Conservation (phyloP, 2,329 filamentous ascomycete species). For the Rhinocladiella similis region DNA sequence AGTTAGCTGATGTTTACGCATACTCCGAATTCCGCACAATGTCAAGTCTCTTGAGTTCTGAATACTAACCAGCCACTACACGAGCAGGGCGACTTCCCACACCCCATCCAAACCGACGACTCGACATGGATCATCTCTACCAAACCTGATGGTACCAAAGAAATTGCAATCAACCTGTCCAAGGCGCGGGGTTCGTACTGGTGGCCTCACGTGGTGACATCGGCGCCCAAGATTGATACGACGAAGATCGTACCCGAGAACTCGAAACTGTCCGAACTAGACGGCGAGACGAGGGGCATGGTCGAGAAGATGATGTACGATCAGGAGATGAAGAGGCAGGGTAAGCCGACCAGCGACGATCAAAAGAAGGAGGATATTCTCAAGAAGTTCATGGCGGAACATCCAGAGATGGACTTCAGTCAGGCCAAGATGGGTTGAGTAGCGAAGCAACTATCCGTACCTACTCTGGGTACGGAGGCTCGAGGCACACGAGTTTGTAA, state of each 20-base stretch:
- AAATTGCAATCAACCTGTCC: constrained; percentile 86
- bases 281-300: constrained; percentile 93
- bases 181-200: constrained; percentile 97
- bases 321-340: constrained; percentile 93
- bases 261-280: constrained; percentile 85
- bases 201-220: constrained; percentile 91
- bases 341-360: constrained; percentile 87
- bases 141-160: constrained; percentile 62
- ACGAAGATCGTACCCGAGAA: constrained; percentile 93
- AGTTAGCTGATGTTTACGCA: too few relatives aligned
- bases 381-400: constrained; percentile 85
- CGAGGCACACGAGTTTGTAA: background rate
- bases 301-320: constrained; percentile 99
- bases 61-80: background rate
- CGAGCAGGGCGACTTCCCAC: constrained; percentile 76
- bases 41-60: constrained; percentile 4
- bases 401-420: constrained; percentile 70
- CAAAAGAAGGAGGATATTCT: constrained; percentile 92
- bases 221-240: constrained; percentile 88
- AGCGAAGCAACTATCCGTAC: background rate
- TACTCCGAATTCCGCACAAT: too few relatives aligned
- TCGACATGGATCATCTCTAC: constrained; percentile 89
- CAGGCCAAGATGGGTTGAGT: constrained; percentile 60
- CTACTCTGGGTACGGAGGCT: background rate
- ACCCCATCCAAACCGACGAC: constrained; percentile 78